phyloP scores from a whole-genome alignment of 805 yeast species.

The Saccharomycopsis fermentans region DNA sequence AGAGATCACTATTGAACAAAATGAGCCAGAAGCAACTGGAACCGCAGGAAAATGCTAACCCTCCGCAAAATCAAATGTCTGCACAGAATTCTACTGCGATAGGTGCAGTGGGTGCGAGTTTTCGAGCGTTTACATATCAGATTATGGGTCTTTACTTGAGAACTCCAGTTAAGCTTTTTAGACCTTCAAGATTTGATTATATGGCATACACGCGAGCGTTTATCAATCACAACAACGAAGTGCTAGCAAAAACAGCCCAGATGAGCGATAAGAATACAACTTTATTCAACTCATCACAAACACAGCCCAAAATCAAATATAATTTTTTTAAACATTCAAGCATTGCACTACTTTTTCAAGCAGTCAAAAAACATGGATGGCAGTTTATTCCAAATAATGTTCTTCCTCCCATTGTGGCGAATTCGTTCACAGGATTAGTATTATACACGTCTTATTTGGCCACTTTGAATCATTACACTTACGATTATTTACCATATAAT shows the following conservation, averaged over 20 bases:
- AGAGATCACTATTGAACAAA: not conserved
- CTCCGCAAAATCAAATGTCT: slow-evolving; percentile 24
- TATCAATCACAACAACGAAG: slow-evolving; percentile 6
- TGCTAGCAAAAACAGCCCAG: not conserved
- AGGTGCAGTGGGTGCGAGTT: slow-evolving; percentile 76
- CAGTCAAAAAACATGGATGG: slow-evolving; percentile 76
- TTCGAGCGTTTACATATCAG: slow-evolving; percentile 75
- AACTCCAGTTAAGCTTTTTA: slow-evolving; percentile 73
- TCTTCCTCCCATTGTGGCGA: slow-evolving; percentile 80
- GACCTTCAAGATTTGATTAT: slow-evolving; percentile 87
- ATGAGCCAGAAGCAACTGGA: not conserved
- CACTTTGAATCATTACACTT: slow-evolving; percentile 30
- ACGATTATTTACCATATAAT: slow-evolving; percentile 20
- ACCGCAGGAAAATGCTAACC: not conserved
- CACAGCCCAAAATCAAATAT: slow-evolving; percentile 18
- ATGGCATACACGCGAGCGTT: slow-evolving; percentile 52
- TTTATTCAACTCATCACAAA: not conserved
- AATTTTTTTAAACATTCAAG: slow-evolving; percentile 62
- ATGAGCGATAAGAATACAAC: slow-evolving; percentile 4
- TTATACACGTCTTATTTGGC: slow-evolving; percentile 75
- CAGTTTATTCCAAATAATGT: slow-evolving; percentile 67
- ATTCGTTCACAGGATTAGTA: slow-evolving; percentile 81
- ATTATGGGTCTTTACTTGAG: slow-evolving; percentile 68
- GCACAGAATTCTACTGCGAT: slow-evolving; percentile 43
- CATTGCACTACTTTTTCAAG: slow-evolving; percentile 60